phyloP scores from a whole-genome alignment of 73 alveolate species.

The Stentor coeruleus region DNA sequence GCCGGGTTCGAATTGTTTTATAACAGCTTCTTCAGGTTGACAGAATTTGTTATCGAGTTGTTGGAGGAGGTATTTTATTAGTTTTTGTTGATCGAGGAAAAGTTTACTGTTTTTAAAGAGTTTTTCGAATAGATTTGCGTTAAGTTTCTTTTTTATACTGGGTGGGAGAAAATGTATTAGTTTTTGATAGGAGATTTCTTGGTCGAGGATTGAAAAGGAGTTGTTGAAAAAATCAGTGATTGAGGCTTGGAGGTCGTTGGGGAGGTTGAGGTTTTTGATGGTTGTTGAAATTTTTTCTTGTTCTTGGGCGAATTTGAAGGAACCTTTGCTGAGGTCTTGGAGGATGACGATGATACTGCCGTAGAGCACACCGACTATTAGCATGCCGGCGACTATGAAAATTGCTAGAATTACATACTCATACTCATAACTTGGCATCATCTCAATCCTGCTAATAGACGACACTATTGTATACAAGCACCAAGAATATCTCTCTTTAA shows the following conservation, averaged over 20 bases:
- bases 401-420: neutral
- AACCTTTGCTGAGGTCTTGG: neutral
- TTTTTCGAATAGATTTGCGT: conserved; percentile 33
- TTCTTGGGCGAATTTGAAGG: neutral
- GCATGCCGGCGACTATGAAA: neutral
- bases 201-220: conserved; percentile 41
- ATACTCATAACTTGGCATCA: neutral
- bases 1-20: conserved; percentile 43
- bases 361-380: neutral
- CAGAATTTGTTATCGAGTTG: conserved; percentile 25
- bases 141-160: conserved; percentile 41
- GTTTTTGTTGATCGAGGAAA: conserved; percentile 29
- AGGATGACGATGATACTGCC: neutral
- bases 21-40: conserved; percentile 53
- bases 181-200: conserved; percentile 43
- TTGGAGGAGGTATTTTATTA: conserved; percentile 34
- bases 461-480: neutral
- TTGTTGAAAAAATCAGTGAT: conserved; percentile 33
- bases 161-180: conserved; percentile 53
- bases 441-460: neutral
- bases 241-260: conserved; percentile 38
- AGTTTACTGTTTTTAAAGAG: conserved; percentile 34
- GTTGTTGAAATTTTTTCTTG: conserved; percentile 54
- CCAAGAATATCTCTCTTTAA: neutral
- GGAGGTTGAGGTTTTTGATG: conserved; percentile 57